phyloP scores from a whole-genome alignment of 495 filamentous ascomycete species.

The Hamigera avellanea region DNA sequence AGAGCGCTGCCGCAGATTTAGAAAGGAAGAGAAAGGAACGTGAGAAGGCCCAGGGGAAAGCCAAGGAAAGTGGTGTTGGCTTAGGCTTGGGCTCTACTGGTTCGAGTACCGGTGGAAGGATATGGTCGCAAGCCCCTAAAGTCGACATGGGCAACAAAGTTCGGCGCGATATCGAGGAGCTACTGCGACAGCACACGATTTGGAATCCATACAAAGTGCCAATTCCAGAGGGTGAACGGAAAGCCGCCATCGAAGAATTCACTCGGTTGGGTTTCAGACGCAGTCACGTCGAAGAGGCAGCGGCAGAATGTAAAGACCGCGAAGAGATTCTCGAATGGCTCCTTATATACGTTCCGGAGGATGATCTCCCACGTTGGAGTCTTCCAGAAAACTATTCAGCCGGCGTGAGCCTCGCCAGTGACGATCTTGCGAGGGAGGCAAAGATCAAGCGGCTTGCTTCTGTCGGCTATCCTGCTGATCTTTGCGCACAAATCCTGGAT shows the following conservation, averaged over 20 bases:
- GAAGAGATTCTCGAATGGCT: slow-evolving; percentile 92
- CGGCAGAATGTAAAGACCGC: slow-evolving; percentile 75
- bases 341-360: slow-evolving; percentile 90
- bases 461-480: slow-evolving; percentile 72
- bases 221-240: slow-evolving; percentile 45
- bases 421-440: slow-evolving; percentile 65
- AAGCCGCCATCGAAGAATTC: slow-evolving; percentile 60
- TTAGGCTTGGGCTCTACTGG: slow-evolving; percentile 21
- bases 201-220: slow-evolving; percentile 75
- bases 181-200: slow-evolving; percentile 62
- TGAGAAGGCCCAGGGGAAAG: slow-evolving; percentile 50
- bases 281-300: slow-evolving; percentile 83
- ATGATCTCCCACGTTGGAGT: slow-evolving; percentile 82
- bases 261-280: slow-evolving; percentile 66
- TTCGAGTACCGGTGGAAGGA: slow-evolving; percentile 37
- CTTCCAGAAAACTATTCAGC: slow-evolving; percentile 83
- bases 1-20: slow-evolving; percentile 55
- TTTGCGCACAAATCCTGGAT: slow-evolving; percentile 66
- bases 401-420: slow-evolving; percentile 71
- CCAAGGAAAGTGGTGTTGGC: slow-evolving; percentile 38
- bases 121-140: slow-evolving; percentile 77
- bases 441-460: slow-evolving; percentile 70
- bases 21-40: slow-evolving; percentile 60
- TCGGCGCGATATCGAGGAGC: slow-evolving; percentile 60
- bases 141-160: slow-evolving; percentile 83